Base-by-base conservation (phyloP, 352 stramenopile genomes). In the Halophytophthora polymorphica region DNA sequence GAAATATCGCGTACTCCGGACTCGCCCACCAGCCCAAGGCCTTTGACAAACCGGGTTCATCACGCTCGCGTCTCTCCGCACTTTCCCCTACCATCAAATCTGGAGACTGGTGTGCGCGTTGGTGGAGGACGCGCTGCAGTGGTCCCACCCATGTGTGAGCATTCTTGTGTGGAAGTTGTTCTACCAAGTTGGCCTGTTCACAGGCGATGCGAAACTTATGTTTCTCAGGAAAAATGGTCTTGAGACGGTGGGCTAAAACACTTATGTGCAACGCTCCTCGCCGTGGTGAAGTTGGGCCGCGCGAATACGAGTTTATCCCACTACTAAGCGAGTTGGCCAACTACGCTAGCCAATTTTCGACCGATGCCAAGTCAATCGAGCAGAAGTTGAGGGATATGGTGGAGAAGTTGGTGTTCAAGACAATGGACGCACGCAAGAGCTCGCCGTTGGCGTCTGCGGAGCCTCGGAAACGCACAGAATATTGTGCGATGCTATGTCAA, bases 1-100 rank as follows among this genome's bases (percentile, higher is more conserved):
- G 73, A 2, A 89, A 87, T 17, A 11, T 68, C 6, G 53, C 75
- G 15, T 87, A 87, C 41, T 45, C 75, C 0, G 60, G 73, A 3
- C 37, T 70, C n/a, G 19, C 44, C 14, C 45, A 70, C 15, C 33
- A 53, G 13, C 45, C 42, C 2, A 33, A 61, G 18, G 45, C 50
- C 18, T 65, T 74, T 11, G 61, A 76, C 12, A 61, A 68, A 21
- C 0, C 5, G 3, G 43, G 12, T 70, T 73, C 22, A 63, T 77
- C 33, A 47, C 49, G 11, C 50, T 85, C 8, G 75, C 60, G 3
- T 59, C 60, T 2, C 28, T 88, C 1, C 67, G 77, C 10, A 65
- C 72, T 13, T 79, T 68, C 15, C 65, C 77, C 2, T 66, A 83
- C 25, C 70, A 79, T 42, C 72, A 88, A 31, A 54, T 71, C 5